Conservation (phyloP, 2,329 filamentous ascomycete genomes). For the Cercospora zeina region DNA sequence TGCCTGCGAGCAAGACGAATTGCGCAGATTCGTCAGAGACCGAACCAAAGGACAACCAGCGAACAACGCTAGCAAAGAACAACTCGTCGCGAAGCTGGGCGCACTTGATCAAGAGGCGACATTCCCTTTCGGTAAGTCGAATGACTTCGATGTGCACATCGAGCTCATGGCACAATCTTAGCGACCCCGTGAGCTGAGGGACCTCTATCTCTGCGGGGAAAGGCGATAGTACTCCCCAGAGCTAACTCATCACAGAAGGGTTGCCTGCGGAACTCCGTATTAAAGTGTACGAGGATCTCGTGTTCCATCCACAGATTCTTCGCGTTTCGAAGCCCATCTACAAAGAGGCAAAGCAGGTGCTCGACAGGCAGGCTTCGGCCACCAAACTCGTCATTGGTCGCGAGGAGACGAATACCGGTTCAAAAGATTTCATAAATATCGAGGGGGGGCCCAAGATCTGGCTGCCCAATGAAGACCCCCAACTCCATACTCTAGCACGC, state of each 20-base stretch:
- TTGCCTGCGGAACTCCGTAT: not conserved
- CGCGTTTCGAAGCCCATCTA: not conserved
- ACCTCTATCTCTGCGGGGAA: too few relatives aligned
- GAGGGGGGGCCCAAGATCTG: not conserved
- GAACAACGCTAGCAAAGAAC: not conserved
- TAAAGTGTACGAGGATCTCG: not conserved
- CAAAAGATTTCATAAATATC: not conserved
- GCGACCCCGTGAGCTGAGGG: too few relatives aligned
- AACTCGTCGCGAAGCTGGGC: not conserved
- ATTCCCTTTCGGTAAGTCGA: not conserved
- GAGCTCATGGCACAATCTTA: not conserved
- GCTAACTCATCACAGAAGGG: not conserved
- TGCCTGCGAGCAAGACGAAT: slow-evolving; percentile 1
- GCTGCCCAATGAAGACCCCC: not conserved
- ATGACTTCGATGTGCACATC: not conserved
- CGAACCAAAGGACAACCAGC: not conserved
- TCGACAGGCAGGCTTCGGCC: not conserved
- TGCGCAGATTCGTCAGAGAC: not conserved
- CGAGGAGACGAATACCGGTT: not conserved
- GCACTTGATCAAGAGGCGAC: not conserved
- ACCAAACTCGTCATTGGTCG: not conserved
- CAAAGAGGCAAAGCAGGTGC: not conserved
- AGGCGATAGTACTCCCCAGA: too few relatives aligned
- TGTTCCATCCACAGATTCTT: not conserved
- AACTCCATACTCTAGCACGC: not conserved